Base-by-base conservation (phyloP, 257 asterid species). In the Parsonsia alboflavescens region DNA sequence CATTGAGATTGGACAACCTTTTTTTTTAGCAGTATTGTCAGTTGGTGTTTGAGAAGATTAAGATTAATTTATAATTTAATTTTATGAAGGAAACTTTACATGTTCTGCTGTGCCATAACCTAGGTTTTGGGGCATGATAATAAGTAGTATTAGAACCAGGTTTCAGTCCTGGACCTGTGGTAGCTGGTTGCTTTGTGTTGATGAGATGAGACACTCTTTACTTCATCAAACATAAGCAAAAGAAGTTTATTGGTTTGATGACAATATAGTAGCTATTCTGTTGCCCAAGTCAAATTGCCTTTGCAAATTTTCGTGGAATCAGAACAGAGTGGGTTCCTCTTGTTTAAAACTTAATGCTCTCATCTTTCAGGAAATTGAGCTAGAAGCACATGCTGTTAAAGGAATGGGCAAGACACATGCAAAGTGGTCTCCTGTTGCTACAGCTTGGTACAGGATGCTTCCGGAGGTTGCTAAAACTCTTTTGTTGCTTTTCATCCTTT, bases 351-450 rank as follows among this genome's bases (percentile, higher is more conserved):
- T 6, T 70, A 52, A 63, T 75, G 72, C 59, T 73, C 53, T 48
- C 61, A 52, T 50, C 79, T 49, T 79, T 68, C 86, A 94, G 99
- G 98, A 91, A 86, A 90, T 95, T 65, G 99, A 95, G 77, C 86
- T 95, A 78, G 99, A 95, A 88, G 99, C 94, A 2, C 99, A 90
- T 89, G 97, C 96, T 79, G 96, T 90, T 75, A 95, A 95, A 82
- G 98, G 99, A 79, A 68, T 88, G 80, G 99, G 98, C 57, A 92
- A 89, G 87, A 89, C 93, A 3, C 99, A 95, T 75, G 99, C 98
- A 52, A 95, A 95, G 83, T 95, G 99, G 99, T 95, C 99, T 33
- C 97, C 98, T 54, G 96, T 95, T 73, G 99, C 97, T 76, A 95
- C 98, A 69, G 91, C 99, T 68, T 92, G 98, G 98, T 92, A 92